These are phyloP conservation scores for Bryoerythrophyllum caledonicum DNA, from an alignment of 225 moss, liverwort and hornwort genomes.

Conservation along the genomic window DNA sequence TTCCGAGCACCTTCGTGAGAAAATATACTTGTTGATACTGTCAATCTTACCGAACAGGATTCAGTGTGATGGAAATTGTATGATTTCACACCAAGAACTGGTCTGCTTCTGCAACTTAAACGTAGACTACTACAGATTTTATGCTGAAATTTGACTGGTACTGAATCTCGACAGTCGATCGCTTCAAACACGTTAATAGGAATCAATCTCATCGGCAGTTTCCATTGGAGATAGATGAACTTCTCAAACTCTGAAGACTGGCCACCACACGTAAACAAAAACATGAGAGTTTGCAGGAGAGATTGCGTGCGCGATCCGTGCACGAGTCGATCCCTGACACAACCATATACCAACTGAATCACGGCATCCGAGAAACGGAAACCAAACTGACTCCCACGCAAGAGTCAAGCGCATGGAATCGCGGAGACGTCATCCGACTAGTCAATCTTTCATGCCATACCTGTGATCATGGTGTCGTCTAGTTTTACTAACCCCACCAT, in stretches of 20 bases:
- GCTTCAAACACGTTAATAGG: background rate
- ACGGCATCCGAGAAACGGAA: background rate
- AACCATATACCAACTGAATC: background rate
- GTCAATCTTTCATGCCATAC: background rate
- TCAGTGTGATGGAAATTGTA: background rate
- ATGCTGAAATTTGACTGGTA: background rate
- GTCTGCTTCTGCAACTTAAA: too few relatives aligned
- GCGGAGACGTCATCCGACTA: background rate
- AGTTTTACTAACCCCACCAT: background rate
- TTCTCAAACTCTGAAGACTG: background rate
- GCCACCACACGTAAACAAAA: background rate
- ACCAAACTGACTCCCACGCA: background rate
- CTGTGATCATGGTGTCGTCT: background rate
- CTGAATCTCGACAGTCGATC: background rate
- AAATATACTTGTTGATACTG: background rate
- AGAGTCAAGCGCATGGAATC: background rate
- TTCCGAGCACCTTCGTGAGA: background rate
- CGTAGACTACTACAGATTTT: too few relatives aligned
- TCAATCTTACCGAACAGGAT: background rate
- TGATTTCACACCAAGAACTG: background rate
- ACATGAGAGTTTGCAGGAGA: background rate
- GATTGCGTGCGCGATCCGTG: background rate
- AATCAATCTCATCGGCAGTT: background rate
- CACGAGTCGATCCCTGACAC: constrained; percentile 8
- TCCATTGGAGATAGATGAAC: background rate